Evolutionary conservation across 2,329 filamentous ascomycete species (phyloP), one percentile per base, ranked within the genome.

Genomic region (Pseudocercospora fijiensis): DNA sequence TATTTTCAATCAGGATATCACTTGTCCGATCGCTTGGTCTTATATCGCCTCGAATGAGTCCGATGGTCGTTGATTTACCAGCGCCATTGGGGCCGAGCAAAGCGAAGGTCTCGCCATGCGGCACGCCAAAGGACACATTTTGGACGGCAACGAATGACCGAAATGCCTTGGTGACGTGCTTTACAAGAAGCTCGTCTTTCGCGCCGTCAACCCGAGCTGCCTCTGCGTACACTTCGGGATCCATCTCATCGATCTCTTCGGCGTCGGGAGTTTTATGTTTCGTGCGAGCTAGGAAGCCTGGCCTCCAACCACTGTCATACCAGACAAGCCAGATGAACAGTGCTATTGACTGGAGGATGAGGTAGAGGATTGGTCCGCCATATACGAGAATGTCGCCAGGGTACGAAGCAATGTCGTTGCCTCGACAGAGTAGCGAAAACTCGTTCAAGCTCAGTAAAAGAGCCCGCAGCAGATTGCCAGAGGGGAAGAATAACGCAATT

Each of bases 71-170:
- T 0, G 89, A 92, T 72, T 97, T 97, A 62, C 93, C 93, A 1
- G 93, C 94, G 24, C 93, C 92, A 73, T 96, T 96, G 16, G 93
- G 92, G 0, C 93, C 93, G 0, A 98, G 84, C 0, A 97, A 83
- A 0, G 92, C 92, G 77, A 96, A 96, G 0, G 96, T 90, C 74
- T 96, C 90, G 57, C 90, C 89, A 56, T 86, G 86, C 16, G 85
- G 85, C 30, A 97, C 89, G 18, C 89, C 89, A 71, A 97, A 96
- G 0, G 89, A 91, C 47, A 74, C 86, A 71, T 96, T 90, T 70
- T 96, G 88, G n/a, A 97, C 92, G 2, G 91, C 93, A 0, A 88
- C 86, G 69, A 89, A 88, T 65, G 83, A 83, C 13, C 87, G 86
- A 69, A 96, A 97, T 0, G 85, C 83, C 76, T 96, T 97, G 30